Evolutionary conservation across 2,329 filamentous ascomycete genomes (phyloP).

Genomic region (Ascochyta fabae): DNA sequence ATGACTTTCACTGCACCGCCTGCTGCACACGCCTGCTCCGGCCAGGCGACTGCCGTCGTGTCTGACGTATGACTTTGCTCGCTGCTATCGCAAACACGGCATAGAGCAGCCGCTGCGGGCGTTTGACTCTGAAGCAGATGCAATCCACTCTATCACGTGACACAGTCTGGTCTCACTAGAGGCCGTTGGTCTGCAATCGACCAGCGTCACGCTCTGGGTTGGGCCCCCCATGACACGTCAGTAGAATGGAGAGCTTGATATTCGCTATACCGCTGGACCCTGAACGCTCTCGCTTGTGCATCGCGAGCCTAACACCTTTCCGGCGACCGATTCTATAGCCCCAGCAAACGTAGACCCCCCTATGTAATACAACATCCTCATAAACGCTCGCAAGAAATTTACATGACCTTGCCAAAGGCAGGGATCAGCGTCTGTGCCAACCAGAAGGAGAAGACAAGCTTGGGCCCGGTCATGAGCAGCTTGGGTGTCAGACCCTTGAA

Average conservation of each 20-base stretch:
- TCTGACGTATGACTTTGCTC: slow-evolving; percentile 22
- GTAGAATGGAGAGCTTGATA: slow-evolving; percentile 34
- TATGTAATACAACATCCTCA: slow-evolving; percentile 39
- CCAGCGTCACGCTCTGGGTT: background rate
- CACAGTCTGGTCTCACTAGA: background rate
- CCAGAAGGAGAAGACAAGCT: slow-evolving; percentile 99
- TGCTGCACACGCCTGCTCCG: slow-evolving; percentile 24
- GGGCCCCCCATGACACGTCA: background rate
- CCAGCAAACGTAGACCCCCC: slow-evolving; percentile 23
- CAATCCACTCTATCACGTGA: slow-evolving; percentile 8
- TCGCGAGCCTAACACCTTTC: slow-evolving; percentile 27
- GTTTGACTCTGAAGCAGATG: background rate
- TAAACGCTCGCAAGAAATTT: slow-evolving; percentile 32
- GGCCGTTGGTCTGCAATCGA: background rate
- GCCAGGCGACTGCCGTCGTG: slow-evolving; percentile 5
- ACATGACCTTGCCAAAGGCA: slow-evolving; percentile 76
- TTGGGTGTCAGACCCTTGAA: slow-evolving; percentile 98
- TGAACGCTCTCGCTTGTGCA: slow-evolving; percentile 16
- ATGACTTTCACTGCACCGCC: slow-evolving; percentile 27
- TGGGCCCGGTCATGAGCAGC: slow-evolving; percentile 98
- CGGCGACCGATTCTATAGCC: slow-evolving; percentile 22
- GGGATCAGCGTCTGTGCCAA: slow-evolving; percentile 97
- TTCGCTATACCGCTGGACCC: slow-evolving; percentile 12
- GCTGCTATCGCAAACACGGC: background rate
- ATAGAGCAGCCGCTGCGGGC: background rate